Evolutionary conservation across 2,329 filamentous ascomycete genomes (phyloP).

Genomic region (Aspergillus tamarii): DNA sequence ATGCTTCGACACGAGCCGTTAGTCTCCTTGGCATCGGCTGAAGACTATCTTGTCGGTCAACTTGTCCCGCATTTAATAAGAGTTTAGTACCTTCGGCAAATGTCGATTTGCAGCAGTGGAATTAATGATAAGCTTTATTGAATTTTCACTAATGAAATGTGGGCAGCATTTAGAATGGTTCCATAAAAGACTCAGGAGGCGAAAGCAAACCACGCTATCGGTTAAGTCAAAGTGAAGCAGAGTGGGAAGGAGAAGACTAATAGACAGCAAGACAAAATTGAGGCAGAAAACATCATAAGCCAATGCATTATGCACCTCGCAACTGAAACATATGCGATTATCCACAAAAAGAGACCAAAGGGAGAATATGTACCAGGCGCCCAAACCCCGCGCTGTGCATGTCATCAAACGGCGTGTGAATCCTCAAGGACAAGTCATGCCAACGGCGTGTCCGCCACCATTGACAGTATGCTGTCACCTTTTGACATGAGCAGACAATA

Average conservation of each 20-base stretch:
- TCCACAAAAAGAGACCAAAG: conserved; percentile 21
- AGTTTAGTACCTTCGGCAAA: not conserved
- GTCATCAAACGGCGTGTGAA: conserved; percentile 28
- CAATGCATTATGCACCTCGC: conserved; percentile 23
- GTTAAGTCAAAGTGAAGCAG: not conserved
- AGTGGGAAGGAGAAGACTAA: not conserved
- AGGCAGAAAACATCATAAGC: conserved; percentile 11
- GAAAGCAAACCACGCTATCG: not conserved
- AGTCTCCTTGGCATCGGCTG: conserved; percentile 21
- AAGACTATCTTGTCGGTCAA: conserved; percentile 4
- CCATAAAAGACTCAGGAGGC: not conserved
- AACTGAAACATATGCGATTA: conserved; percentile 25
- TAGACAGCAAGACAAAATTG: conserved; percentile 2
- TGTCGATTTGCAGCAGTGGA: not conserved
- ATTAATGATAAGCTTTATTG: not conserved
- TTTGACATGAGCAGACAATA: conserved; percentile 11
- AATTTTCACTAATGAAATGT: not conserved
- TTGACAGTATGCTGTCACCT: conserved; percentile 10
- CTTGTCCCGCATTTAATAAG: conserved; percentile 13
- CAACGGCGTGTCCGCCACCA: conserved; percentile 13
- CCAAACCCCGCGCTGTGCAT: conserved; percentile 50
- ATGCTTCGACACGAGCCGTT: conserved; percentile 20
- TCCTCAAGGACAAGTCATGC: conserved; percentile 19
- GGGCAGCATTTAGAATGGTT: not conserved
- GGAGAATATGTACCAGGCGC: conserved; percentile 39